These are phyloP conservation scores for Arctium minus DNA, from an alignment of 129 eudicot species.

Conservation along the genomic window DNA sequence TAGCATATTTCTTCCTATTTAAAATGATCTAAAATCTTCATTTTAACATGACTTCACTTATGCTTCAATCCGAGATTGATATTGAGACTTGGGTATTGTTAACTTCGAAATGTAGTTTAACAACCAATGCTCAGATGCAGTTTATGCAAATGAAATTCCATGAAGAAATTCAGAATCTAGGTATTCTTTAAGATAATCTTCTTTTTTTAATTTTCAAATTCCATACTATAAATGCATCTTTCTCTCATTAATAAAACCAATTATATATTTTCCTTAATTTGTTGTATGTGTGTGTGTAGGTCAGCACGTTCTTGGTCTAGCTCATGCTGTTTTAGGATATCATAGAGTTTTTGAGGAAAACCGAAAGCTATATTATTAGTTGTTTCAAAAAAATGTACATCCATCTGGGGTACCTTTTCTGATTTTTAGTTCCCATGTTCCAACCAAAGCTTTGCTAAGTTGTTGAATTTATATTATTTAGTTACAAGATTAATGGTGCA, in stretches of 20 bases:
- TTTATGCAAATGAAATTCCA: constrained; percentile 81
- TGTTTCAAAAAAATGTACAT: no score
- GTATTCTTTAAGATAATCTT: constrained; percentile 30
- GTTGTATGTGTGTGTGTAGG: constrained; percentile 40
- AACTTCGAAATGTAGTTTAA: no score
- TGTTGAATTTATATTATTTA: not conserved
- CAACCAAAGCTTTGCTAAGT: no score
- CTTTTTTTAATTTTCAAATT: not conserved
- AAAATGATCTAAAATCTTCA: no score
- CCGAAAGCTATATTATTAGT: constrained; percentile 84
- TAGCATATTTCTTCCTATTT: no score
- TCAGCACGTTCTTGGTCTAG: constrained; percentile 68
- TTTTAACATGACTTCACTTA: no score
- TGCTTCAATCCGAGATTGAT: no score
- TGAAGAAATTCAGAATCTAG: constrained; percentile 78
- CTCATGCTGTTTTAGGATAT: constrained; percentile 93
- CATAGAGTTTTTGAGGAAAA: constrained; percentile 92
- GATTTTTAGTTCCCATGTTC: no score
- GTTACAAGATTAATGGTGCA: not conserved
- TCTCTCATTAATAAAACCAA: not conserved
- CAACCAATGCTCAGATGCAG: constrained; percentile 84
- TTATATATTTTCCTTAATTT: not conserved
- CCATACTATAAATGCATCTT: not conserved
- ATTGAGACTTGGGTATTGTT: no score
- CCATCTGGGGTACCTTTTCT: no score